These are phyloP conservation scores for Lodderomyces elongisporus DNA, from an alignment of 1,139 yeast species.

Conservation along the genomic window DNA sequence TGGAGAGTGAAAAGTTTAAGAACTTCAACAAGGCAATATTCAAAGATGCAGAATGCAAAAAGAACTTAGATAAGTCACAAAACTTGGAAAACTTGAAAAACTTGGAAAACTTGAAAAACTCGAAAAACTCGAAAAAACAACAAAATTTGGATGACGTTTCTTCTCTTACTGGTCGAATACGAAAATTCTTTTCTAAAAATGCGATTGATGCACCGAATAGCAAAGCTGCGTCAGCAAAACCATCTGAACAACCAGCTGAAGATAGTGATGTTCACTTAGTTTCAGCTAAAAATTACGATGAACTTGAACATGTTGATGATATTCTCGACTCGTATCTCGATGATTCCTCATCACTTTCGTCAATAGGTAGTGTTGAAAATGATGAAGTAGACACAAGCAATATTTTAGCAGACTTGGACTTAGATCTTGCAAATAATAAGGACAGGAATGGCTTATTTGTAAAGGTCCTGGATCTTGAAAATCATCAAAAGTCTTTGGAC, in stretches of 20 bases:
- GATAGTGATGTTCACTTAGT: neutral
- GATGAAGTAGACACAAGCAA: constrained; percentile 13
- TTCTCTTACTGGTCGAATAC: constrained; percentile 22
- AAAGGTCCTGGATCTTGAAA: too few relatives aligned
- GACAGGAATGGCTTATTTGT: too few relatives aligned
- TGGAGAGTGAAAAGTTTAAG: constrained; percentile 19
- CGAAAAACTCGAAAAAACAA: constrained; percentile 6
- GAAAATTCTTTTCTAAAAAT: constrained; percentile 22
- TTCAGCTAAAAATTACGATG: constrained; percentile 7
- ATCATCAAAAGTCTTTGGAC: neutral
- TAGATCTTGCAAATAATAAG: neutral
- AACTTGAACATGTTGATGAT: constrained; percentile 41
- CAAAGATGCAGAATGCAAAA: constrained; percentile 11
- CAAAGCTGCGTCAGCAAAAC: constrained; percentile 3
- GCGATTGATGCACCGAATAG: constrained; percentile 1
- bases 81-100: too few relatives aligned
- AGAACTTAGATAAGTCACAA: constrained; percentile 7
- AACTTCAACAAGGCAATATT: constrained; percentile 18
- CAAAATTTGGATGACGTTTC: constrained; percentile 8
- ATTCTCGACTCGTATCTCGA: constrained; percentile 42
- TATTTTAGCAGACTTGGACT: constrained; percentile 7
- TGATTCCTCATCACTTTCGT: constrained; percentile 34
- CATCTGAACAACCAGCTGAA: constrained; percentile 1
- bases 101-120: too few relatives aligned
- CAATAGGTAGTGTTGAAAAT: constrained; percentile 20